A percentile compares a stretch with the other conserved stretches of the same genome.
These are phyloP conservation scores for Tetraselmis chui DNA, from an alignment of 139 green algal genomes.

Conservation along the genomic window DNA sequence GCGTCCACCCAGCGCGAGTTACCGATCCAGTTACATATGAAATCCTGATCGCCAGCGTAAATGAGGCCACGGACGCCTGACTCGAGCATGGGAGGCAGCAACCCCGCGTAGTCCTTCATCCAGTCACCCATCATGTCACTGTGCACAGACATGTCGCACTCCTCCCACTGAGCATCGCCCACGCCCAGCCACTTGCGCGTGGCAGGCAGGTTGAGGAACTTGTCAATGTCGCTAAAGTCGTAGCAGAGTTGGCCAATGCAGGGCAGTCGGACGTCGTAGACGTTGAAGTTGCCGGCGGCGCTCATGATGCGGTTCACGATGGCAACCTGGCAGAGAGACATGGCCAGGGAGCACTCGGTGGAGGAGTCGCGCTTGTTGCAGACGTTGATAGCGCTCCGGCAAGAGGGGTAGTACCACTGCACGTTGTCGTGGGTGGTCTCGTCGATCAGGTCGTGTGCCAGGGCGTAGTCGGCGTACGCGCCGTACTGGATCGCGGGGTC, in stretches of 20 bases:
- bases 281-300: constrained; percentile 50
- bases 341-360: constrained; percentile 52
- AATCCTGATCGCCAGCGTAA: constrained; percentile 66
- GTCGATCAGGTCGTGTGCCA: constrained; percentile 61
- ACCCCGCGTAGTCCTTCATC: constrained; percentile 43
- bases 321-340: constrained; percentile 53
- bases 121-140: constrained; percentile 55
- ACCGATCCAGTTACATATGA: constrained; percentile 72
- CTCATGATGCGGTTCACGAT: constrained; percentile 27
- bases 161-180: constrained; percentile 42
- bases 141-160: constrained; percentile 61
- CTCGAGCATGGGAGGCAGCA: constrained; percentile 63
- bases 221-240: constrained; percentile 48
- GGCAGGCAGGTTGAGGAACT: constrained; percentile 16
- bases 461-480: constrained; percentile 72
- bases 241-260: constrained; percentile 72
- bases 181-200: constrained; percentile 59
- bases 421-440: constrained; percentile 37
- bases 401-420: constrained; percentile 44
- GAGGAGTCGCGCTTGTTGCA: constrained; percentile 48
- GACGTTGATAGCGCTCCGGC: constrained; percentile 37
- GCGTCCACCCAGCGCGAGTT: constrained; percentile 64
- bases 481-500: constrained; percentile 75
- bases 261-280: constrained; percentile 49
- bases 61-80: constrained; percentile 70